A percentile compares a stretch with the other conserved stretches of the same genome.
Evolutionary conservation across 495 filamentous ascomycete species (phyloP).

Genomic region (Glarea lozoyensis): DNA sequence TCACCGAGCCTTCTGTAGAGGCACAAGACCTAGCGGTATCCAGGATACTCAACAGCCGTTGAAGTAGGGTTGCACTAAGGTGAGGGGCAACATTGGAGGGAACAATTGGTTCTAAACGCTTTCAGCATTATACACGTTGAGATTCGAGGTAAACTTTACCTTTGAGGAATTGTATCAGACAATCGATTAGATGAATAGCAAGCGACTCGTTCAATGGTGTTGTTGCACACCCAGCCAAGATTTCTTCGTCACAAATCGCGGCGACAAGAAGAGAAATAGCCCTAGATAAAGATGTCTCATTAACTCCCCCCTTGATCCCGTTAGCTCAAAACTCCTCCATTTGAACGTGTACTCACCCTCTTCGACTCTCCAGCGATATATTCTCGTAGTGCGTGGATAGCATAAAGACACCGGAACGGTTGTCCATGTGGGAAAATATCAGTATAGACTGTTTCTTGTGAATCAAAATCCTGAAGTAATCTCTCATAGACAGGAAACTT

Average conservation of each 20-base stretch:
- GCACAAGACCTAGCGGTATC: slow-evolving; percentile 15
- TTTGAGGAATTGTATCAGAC: slow-evolving; percentile 32
- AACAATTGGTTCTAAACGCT: slow-evolving; percentile 12
- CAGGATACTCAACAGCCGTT: slow-evolving; percentile 31
- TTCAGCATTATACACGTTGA: slow-evolving; percentile 2
- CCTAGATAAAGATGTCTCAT: slow-evolving; percentile 24
- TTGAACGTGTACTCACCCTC: slow-evolving; percentile 4
- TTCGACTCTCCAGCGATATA: slow-evolving; percentile 25
- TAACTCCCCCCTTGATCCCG: slow-evolving; percentile 7
- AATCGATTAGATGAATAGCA: slow-evolving; percentile 33
- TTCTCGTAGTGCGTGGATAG: slow-evolving; percentile 51
- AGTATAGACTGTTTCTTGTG: slow-evolving; percentile 38
- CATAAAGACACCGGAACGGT: slow-evolving; percentile 70
- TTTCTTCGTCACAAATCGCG: slow-evolving; percentile 33
- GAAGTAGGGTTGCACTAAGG: slow-evolving; percentile 14
- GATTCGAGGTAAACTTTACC: slow-evolving; percentile 21
- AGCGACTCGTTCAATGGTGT: slow-evolving; percentile 29
- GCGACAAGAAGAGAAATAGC: slow-evolving; percentile 36
- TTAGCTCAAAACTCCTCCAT: not conserved
- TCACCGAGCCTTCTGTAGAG: slow-evolving; percentile 24
- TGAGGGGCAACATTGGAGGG: slow-evolving; percentile 8
- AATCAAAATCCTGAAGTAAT: slow-evolving; percentile 48
- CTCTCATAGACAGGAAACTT: slow-evolving; percentile 62
- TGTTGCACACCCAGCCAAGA: slow-evolving; percentile 29
- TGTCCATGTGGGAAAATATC: slow-evolving; percentile 59